Conservation (phyloP, 2,329 filamentous ascomycete genomes). For the Exophiala aquamarina region DNA sequence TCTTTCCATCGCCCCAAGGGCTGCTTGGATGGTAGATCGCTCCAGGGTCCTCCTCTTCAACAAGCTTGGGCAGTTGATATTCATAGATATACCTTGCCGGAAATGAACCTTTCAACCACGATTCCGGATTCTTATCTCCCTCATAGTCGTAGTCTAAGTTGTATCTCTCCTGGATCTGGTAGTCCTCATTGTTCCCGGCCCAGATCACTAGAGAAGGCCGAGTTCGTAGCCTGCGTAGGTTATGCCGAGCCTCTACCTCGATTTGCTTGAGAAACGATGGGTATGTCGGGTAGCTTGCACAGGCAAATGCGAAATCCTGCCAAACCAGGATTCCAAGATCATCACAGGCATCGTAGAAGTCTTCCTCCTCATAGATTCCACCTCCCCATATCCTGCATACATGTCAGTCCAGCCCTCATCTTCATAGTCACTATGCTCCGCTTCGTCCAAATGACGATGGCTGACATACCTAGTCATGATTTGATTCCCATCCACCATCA, state of each 20-base stretch:
- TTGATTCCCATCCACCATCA: conserved; percentile 62
- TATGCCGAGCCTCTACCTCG: conserved; percentile 63
- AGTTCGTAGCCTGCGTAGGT: conserved; percentile 70
- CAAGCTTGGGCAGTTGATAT: conserved; percentile 75
- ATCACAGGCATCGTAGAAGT: conserved; percentile 75
- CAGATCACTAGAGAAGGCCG: conserved; percentile 86
- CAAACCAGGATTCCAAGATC: conserved; percentile 78
- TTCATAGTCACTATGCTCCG: no score
- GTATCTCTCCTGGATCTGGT: conserved; percentile 74
- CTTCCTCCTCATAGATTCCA: conserved; percentile 74
- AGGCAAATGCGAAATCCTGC: conserved; percentile 86
- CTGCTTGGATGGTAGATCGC: conserved; percentile 76
- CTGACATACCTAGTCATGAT: conserved; percentile 50
- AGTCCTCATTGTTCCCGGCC: conserved; percentile 94
- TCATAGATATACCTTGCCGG: conserved; percentile 93
- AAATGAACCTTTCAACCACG: conserved; percentile 84
- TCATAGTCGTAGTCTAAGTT: conserved; percentile 71
- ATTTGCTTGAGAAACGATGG: conserved; percentile 63
- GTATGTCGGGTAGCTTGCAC: conserved; percentile 71
- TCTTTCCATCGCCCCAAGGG: conserved; percentile 78
- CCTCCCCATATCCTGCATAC: conserved; percentile 65
- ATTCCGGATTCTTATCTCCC: conserved; percentile 73
- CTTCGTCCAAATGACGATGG: no score
- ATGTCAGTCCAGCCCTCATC: no score
- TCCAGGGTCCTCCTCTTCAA: conserved; percentile 65